A percentile compares a stretch with the other conserved stretches of the same genome.
Evolutionary conservation across 345 rosid genomes (phyloP).

Genomic region (Pugionium cornutum): DNA sequence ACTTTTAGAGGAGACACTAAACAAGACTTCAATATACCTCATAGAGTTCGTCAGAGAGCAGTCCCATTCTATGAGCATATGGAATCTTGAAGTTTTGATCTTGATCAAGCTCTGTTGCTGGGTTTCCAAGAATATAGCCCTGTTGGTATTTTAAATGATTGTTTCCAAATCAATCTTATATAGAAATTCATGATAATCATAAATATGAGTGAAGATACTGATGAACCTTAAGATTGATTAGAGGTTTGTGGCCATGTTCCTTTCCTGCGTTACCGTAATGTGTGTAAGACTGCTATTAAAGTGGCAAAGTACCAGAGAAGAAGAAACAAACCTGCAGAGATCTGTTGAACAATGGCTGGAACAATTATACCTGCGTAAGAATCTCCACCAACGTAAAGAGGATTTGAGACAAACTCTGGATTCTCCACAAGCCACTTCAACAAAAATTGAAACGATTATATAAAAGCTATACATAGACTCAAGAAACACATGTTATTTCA

Average conservation of each 20-base stretch:
- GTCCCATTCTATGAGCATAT: conserved; percentile 68
- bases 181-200: neutral
- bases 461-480: neutral
- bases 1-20: neutral
- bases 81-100: conserved; percentile 50
- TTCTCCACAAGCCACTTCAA: conserved; percentile 10
- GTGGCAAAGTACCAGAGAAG: neutral
- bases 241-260: conserved; percentile 44
- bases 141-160: conserved; percentile 21
- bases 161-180: neutral
- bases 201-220: neutral
- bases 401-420: conserved; percentile 19
- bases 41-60: conserved; percentile 72
- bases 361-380: conserved; percentile 15
- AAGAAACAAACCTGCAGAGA: conserved; percentile 16
- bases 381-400: conserved; percentile 1
- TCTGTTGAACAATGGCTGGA: conserved; percentile 8
- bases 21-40: conserved; percentile 40
- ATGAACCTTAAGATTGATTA: conserved; percentile 56
- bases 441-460: neutral
- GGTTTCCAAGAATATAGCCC: conserved; percentile 78
- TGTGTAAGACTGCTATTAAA: neutral
- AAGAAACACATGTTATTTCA: neutral
- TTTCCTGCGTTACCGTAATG: conserved; percentile 48
- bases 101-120: conserved; percentile 21